Conservation (phyloP, 2,329 filamentous ascomycete genomes). For the Cladosporium sp. region DNA sequence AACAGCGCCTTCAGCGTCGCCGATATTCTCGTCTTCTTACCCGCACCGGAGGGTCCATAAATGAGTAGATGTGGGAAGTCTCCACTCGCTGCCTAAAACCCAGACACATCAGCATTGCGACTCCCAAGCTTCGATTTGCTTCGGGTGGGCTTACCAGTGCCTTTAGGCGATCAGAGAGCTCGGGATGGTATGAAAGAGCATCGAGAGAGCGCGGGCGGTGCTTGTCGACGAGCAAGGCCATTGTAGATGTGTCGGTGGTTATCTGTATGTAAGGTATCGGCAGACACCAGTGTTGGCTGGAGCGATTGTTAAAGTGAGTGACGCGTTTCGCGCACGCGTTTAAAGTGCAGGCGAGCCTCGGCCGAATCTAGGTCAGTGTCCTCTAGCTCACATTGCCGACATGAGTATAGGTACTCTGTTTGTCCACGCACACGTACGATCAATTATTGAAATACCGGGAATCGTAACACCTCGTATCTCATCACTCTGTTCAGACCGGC, state of each 20-base stretch:
- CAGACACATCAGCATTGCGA: neutral
- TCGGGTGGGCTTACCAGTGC: conserved; percentile 64
- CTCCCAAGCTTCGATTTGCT: neutral
- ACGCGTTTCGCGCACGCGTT: conserved; percentile 7
- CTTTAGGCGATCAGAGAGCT: conserved; percentile 81
- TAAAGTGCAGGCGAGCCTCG: conserved; percentile 2
- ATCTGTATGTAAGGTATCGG: neutral
- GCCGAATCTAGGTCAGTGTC: neutral
- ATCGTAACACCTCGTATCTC: neutral
- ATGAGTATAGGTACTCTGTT: neutral
- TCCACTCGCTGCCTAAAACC: conserved; percentile 79
- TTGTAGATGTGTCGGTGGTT: conserved; percentile 34
- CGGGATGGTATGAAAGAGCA: conserved; percentile 79
- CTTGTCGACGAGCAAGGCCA: conserved; percentile 67
- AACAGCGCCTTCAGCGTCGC: conserved; percentile 94
- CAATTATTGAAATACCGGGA: neutral
- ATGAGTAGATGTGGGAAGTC: conserved; percentile 98
- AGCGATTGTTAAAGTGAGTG: neutral
- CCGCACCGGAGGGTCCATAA: conserved; percentile 93
- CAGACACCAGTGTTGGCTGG: neutral
- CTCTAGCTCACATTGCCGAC: neutral
- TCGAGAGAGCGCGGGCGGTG: conserved; percentile 72
- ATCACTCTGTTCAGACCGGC: neutral
- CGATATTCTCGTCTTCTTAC: conserved; percentile 96
- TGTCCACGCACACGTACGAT: neutral